phyloP scores from a whole-genome alignment of 2,329 filamentous ascomycete genomes.

The Tolypocladium paradoxum region DNA sequence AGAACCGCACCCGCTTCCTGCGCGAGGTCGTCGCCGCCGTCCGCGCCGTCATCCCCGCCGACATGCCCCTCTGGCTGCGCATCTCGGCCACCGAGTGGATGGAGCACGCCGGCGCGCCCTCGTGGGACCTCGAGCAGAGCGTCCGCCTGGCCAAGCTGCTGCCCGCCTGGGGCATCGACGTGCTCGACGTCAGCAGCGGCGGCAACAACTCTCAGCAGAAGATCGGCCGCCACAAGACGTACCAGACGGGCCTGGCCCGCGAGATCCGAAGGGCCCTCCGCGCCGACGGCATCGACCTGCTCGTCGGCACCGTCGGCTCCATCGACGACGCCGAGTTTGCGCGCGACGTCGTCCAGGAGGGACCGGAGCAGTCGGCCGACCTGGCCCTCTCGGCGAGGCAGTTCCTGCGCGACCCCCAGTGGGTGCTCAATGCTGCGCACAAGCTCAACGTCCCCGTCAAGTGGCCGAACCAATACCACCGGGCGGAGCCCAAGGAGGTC shows the following conservation, averaged over 20 bases:
- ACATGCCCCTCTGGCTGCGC: conserved; percentile 46
- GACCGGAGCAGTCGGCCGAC: conserved; percentile 37
- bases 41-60: conserved; percentile 38
- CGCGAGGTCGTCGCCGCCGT: conserved; percentile 41
- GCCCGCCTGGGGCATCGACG: conserved; percentile 63
- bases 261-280: conserved; percentile 57
- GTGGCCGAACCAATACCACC: conserved; percentile 57
- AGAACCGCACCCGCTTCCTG: conserved; percentile 54
- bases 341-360: conserved; percentile 42
- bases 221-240: conserved; percentile 51
- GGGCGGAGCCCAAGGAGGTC: conserved; percentile 18
- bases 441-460: conserved; percentile 60
- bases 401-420: conserved; percentile 73
- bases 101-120: conserved; percentile 32
- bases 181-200: conserved; percentile 72
- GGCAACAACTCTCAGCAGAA: conserved; percentile 56
- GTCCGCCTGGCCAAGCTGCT: conserved; percentile 59
- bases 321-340: conserved; percentile 63
- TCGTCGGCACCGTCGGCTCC: conserved; percentile 64
- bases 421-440: conserved; percentile 63
- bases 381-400: conserved; percentile 63
- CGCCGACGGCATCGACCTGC: conserved; percentile 36
- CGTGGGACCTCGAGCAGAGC: conserved; percentile 55
- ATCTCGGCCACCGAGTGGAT: conserved; percentile 56
- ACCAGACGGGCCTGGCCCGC: conserved; percentile 65